Conservation (phyloP, 2,329 filamentous ascomycete genomes). For the Fusarium vanettenii region DNA sequence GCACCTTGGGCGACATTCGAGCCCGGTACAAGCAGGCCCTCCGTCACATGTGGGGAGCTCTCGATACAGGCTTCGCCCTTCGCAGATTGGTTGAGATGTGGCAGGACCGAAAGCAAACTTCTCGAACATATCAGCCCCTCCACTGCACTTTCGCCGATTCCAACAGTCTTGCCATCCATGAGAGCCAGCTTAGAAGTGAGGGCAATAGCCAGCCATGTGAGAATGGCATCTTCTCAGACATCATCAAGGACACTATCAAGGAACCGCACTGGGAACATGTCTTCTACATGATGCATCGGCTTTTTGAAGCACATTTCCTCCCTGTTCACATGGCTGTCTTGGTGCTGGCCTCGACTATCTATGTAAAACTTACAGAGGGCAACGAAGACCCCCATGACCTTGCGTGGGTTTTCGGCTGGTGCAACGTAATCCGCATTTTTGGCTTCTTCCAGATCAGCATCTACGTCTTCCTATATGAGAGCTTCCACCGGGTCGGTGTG, state of each 20-base stretch:
- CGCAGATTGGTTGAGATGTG: conserved; percentile 68
- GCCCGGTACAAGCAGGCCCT: conserved; percentile 79
- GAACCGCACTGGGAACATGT: conserved; percentile 67
- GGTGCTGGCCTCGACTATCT: conserved; percentile 71
- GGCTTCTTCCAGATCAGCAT: conserved; percentile 72
- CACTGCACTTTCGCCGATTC: conserved; percentile 60
- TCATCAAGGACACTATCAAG: conserved; percentile 62
- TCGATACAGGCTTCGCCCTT: conserved; percentile 75
- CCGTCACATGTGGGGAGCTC: conserved; percentile 80
- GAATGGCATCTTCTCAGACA: conserved; percentile 66
- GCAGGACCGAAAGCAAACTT: conserved; percentile 67
- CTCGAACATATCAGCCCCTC: conserved; percentile 65
- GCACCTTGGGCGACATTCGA: conserved; percentile 65
- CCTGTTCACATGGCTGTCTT: conserved; percentile 75
- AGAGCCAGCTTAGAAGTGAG: conserved; percentile 54
- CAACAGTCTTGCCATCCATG: conserved; percentile 60
- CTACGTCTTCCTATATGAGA: conserved; percentile 75
- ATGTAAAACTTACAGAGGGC: conserved; percentile 64
- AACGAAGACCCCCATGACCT: conserved; percentile 64
- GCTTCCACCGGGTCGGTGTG: conserved; percentile 73
- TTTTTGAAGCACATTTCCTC: conserved; percentile 81
- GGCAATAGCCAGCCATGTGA: conserved; percentile 56
- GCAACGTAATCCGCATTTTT: conserved; percentile 68
- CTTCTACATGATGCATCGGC: conserved; percentile 70
- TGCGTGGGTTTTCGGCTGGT: conserved; percentile 69